Percentiles rank a stretch among this genome's conserved stretches.
Conservation (phyloP, 495 filamentous ascomycete genomes). For the Penicillium samsonianum region DNA sequence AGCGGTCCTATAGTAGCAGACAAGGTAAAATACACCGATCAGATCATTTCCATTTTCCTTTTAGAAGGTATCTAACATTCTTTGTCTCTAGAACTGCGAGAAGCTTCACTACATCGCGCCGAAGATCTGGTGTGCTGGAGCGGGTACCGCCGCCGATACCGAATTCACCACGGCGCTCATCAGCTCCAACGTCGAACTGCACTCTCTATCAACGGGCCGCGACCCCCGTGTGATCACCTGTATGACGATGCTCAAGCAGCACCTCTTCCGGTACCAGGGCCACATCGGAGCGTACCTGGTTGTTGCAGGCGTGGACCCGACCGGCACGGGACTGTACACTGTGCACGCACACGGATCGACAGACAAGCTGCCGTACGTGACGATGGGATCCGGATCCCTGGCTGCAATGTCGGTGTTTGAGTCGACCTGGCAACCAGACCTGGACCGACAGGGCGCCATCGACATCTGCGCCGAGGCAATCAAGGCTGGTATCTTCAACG, state of each 20-base stretch:
- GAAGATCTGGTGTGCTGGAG: conserved; percentile 99
- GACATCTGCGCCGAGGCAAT: conserved; percentile 85
- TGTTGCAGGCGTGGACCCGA: conserved; percentile 95
- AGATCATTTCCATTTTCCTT: neutral
- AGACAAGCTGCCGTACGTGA: conserved; percentile 99
- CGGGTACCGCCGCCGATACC: conserved; percentile 96
- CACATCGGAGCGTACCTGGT: conserved; percentile 98
- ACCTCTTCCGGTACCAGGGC: conserved; percentile 97
- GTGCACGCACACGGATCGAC: conserved; percentile 98
- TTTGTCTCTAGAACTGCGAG: conserved; percentile 80
- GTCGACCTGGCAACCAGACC: conserved; percentile 82
- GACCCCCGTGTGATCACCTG: conserved; percentile 96
- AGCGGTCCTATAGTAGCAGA: conserved; percentile 98
- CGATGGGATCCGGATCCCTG: conserved; percentile 94
- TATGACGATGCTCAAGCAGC: conserved; percentile 99
- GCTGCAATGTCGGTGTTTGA: conserved; percentile 99
- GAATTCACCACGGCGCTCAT: conserved; percentile 99
- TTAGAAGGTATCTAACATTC: neutral
- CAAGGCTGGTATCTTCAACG: conserved; percentile 98
- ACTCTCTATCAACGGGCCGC: conserved; percentile 91
- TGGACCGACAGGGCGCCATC: conserved; percentile 81
- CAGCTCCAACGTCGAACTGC: conserved; percentile 96
- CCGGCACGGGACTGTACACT: conserved; percentile 93
- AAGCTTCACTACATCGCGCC: conserved; percentile 99
- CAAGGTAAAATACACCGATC: conserved; percentile 60